A percentile compares a stretch with the other conserved stretches of the same genome.
phyloP scores from a whole-genome alignment of 78 protist genomes.

The Chrysochromulina tobinii region DNA sequence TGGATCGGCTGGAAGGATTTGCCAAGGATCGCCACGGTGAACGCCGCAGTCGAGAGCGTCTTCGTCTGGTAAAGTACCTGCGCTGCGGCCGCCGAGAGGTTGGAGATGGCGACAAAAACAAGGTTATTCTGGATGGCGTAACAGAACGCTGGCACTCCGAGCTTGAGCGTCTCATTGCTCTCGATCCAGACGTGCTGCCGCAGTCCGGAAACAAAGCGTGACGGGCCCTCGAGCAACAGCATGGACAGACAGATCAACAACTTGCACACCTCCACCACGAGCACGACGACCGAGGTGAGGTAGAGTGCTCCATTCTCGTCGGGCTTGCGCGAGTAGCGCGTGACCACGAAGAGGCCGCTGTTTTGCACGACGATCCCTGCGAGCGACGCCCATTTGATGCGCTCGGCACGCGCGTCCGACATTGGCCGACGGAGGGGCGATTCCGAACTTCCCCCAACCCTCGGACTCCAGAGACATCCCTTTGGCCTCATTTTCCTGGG shows the following conservation, averaged over 20 bases:
- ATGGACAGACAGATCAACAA: neutral
- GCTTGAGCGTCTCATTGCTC: neutral
- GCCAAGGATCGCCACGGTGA: neutral
- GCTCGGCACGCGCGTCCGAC: too few species aligned
- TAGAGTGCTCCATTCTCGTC: neutral
- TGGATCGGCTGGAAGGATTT: neutral
- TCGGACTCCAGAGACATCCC: too few species aligned
- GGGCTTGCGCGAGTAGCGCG: neutral
- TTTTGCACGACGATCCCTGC: neutral
- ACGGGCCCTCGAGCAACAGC: too few species aligned
- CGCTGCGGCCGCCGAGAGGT: neutral
- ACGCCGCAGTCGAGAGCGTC: constrained; percentile 9
- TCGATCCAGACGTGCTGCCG: neutral
- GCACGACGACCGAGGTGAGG: neutral
- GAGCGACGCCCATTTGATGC: neutral
- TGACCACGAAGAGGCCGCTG: neutral
- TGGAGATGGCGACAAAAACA: neutral
- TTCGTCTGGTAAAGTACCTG: constrained; percentile 27
- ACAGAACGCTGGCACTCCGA: constrained; percentile 29
- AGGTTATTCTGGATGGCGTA: constrained; percentile 38
- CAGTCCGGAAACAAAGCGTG: neutral
- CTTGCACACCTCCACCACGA: neutral
- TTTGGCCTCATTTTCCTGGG: too few species aligned
- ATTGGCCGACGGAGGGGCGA: too few species aligned
- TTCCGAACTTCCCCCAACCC: too few species aligned